Conservation (phyloP, 768 basidiomycete species). For the Ramaria sp. region DNA sequence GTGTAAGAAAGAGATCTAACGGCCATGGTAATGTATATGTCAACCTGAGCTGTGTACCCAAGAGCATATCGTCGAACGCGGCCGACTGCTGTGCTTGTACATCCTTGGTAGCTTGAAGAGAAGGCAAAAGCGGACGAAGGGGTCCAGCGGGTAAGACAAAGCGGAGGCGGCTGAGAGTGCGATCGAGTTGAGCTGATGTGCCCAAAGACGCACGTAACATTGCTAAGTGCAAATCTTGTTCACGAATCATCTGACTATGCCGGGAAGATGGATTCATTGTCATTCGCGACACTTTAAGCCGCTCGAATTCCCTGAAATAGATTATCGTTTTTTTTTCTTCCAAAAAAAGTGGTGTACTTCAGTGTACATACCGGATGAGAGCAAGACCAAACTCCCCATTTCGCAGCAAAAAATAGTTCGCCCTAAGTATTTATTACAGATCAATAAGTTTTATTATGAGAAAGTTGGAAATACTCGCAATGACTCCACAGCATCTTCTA, state of each 20-base stretch:
- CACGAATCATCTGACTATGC: slow-evolving; percentile 52
- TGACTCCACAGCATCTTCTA: slow-evolving; percentile 76
- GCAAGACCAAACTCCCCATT: slow-evolving; percentile 83
- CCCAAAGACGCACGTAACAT: slow-evolving; percentile 81
- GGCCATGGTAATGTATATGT: slow-evolving; percentile 76
- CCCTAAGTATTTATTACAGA: slow-evolving; percentile 31
- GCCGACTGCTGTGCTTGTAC: slow-evolving; percentile 23
- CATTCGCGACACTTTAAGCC: slow-evolving; percentile 69
- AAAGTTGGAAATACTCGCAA: slow-evolving; percentile 39
- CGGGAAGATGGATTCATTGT: slow-evolving; percentile 47
- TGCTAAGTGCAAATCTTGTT: slow-evolving; percentile 82
- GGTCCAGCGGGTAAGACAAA: slow-evolving; percentile 78
- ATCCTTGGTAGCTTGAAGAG: slow-evolving; percentile 30
- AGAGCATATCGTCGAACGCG: slow-evolving; percentile 60
- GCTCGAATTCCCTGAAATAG: slow-evolving; percentile 54
- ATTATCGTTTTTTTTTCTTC: background rate
- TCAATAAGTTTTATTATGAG: background rate
- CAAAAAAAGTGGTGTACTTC: background rate
- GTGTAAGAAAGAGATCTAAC: slow-evolving; percentile 77
- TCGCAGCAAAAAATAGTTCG: slow-evolving; percentile 78
- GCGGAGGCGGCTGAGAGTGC: slow-evolving; percentile 57
- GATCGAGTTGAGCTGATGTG: slow-evolving; percentile 80
- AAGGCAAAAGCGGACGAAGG: slow-evolving; percentile 69
- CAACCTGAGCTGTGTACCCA: slow-evolving; percentile 68
- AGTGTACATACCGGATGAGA: slow-evolving; percentile 38